Evolutionary conservation across 2,329 filamentous ascomycete species (phyloP).

Genomic region (Fusarium circinatum): DNA sequence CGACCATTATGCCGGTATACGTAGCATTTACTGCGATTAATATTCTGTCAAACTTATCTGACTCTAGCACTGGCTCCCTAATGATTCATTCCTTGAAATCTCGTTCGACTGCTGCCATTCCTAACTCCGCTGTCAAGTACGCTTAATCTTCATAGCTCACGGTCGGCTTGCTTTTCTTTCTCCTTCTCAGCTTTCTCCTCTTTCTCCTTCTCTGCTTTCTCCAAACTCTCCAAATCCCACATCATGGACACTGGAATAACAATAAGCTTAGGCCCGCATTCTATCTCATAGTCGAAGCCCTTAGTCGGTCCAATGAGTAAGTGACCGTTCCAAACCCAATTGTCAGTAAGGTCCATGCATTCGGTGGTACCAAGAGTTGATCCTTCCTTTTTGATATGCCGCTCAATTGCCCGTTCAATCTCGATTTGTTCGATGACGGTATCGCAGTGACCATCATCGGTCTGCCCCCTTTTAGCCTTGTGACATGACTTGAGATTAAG

Average conservation of each 20-base stretch:
- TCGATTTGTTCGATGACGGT: background rate
- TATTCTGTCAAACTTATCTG: background rate
- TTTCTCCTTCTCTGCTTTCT: background rate
- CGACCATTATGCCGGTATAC: background rate
- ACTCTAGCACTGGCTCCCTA: background rate
- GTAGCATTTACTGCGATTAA: background rate
- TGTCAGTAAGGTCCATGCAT: background rate
- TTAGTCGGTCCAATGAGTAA: background rate
- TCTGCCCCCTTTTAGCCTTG: fast-evolving
- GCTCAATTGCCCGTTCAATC: background rate
- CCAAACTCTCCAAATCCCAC: background rate
- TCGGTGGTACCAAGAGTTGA: background rate
- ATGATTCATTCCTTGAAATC: background rate
- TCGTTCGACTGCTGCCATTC: background rate
- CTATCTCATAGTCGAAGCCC: background rate
- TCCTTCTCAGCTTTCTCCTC: background rate
- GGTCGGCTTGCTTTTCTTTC: fast-evolving
- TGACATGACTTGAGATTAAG: fast-evolving
- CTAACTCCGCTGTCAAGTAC: background rate
- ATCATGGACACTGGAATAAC: background rate
- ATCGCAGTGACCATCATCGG: background rate
- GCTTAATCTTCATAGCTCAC: background rate
- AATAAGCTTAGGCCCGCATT: background rate
- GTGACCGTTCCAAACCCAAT: background rate
- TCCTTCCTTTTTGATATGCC: background rate